Percentiles rank a stretch among this genome's conserved stretches.
Evolutionary conservation across 1,284 basidiomycete species (phyloP).

Genomic region (Cutaneotrichosporon sp.): DNA sequence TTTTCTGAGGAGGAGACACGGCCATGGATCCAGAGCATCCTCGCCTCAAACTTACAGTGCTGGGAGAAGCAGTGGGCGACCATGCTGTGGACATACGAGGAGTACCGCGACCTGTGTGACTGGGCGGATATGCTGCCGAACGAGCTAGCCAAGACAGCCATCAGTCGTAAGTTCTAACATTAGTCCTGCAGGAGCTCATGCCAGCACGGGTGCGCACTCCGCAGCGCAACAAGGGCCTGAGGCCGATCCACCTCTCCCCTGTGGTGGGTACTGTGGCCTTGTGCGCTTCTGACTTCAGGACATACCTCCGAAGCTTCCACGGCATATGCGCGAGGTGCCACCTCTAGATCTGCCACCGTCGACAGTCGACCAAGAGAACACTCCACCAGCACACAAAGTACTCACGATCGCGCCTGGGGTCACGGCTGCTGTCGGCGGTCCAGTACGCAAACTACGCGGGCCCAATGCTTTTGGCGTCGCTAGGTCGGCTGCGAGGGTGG

Average conservation of each 20-base stretch:
- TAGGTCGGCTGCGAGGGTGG: too few relatives aligned
- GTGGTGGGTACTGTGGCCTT: neutral
- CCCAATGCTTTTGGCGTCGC: too few relatives aligned
- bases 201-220: neutral
- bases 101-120: slow-evolving; percentile 24
- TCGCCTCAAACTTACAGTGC: neutral
- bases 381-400: neutral
- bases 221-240: neutral
- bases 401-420: neutral
- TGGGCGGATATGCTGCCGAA: slow-evolving; percentile 28
- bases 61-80: slow-evolving; percentile 44
- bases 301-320: neutral
- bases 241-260: slow-evolving; percentile 7
- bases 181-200: neutral
- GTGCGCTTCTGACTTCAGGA: neutral
- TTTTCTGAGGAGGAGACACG: too few relatives aligned
- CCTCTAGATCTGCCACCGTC: neutral
- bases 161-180: neutral
- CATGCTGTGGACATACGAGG: slow-evolving; percentile 32
- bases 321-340: neutral
- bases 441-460: too few relatives aligned
- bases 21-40: too few relatives aligned
- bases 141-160: neutral
- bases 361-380: neutral
- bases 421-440: neutral